Percentiles rank a stretch among this genome's conserved stretches.
Conservation (phyloP, 1,284 basidiomycete genomes). For the Polyporus tsugae region DNA sequence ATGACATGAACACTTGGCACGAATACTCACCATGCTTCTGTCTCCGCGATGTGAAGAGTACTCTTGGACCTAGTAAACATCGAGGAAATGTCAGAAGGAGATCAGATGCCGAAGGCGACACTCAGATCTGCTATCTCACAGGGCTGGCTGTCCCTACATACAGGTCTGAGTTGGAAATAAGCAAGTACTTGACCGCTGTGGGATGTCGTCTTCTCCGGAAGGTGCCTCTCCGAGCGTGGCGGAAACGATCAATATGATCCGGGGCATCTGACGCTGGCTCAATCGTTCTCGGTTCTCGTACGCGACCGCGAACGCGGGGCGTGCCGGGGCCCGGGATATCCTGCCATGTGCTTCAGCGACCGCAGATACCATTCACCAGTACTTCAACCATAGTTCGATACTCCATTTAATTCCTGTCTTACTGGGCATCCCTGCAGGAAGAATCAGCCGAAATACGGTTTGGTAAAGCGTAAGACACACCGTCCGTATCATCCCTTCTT, state of each 20-base stretch:
- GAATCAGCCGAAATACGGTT: neutral
- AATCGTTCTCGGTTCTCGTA: neutral
- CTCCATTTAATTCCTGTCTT: neutral
- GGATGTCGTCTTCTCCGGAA: neutral
- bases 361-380: neutral
- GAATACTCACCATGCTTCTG: neutral
- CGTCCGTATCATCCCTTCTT: neutral
- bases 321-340: neutral
- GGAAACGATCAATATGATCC: constrained; percentile 2
- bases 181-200: neutral
- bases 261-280: neutral
- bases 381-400: neutral
- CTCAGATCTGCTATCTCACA: neutral
- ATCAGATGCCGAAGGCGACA: neutral
- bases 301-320: neutral
- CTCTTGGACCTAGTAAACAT: neutral
- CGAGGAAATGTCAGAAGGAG: neutral
- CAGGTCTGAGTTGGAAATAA: neutral
- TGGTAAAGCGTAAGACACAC: neutral
- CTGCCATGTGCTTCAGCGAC: neutral
- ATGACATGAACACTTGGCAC: neutral
- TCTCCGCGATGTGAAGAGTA: neutral
- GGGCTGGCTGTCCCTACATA: neutral
- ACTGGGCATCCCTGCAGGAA: neutral
- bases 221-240: neutral